Percentiles rank a stretch among this genome's conserved stretches.
Conservation (phyloP, 257 asterid genomes). For the Solanum sejunctum region DNA sequence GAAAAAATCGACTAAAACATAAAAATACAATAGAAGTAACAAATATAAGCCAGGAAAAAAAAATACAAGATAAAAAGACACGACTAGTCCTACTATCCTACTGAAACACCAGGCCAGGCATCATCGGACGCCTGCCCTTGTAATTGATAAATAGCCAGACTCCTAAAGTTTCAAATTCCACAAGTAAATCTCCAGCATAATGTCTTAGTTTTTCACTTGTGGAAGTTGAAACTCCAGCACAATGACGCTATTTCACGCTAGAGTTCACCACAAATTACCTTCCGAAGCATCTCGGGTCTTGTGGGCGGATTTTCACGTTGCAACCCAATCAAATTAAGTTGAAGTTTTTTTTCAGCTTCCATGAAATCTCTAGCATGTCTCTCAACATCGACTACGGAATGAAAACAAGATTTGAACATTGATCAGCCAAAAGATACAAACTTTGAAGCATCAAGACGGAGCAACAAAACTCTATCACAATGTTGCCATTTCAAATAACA, state of each 20-base stretch:
- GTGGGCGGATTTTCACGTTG: conserved; percentile 80
- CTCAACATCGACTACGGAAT: conserved; percentile 77
- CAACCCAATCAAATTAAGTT: conserved; percentile 67
- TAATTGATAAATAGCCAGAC: neutral
- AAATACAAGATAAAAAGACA: too few species aligned
- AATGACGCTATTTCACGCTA: neutral
- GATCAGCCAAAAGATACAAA: neutral
- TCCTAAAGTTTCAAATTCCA: neutral
- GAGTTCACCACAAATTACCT: conserved; percentile 22
- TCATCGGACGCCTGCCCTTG: too few species aligned
- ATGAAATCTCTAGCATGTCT: conserved; percentile 91
- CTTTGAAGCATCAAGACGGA: neutral
- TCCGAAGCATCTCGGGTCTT: conserved; percentile 49
- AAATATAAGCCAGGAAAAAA: too few species aligned
- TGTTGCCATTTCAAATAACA: neutral
- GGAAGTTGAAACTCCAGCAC: neutral
- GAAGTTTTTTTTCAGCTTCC: conserved; percentile 94
- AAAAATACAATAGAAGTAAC: too few species aligned
- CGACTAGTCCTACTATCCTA: too few species aligned
- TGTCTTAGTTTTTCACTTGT: too few species aligned
- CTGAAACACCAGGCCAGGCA: too few species aligned
- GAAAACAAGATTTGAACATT: neutral
- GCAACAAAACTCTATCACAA: neutral
- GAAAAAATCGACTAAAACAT: too few species aligned
- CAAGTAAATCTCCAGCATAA: neutral